Base-by-base conservation (phyloP, 441 rosid species). In the Aquilaria agallochum region DNA sequence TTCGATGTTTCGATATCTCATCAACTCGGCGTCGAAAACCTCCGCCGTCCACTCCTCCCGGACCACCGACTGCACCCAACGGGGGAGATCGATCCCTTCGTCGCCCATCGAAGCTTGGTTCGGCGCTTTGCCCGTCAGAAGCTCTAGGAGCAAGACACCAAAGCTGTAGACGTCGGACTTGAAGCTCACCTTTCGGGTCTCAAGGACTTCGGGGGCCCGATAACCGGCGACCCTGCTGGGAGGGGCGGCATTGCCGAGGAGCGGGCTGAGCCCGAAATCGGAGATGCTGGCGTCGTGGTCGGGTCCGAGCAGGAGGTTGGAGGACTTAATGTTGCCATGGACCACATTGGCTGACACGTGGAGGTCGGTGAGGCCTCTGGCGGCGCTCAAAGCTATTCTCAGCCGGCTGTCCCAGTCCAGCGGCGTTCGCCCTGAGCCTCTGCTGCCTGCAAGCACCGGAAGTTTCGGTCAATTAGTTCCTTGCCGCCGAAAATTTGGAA, bases 21-120 rank as follows among this genome's bases (percentile, higher is more conserved):
- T 85, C 11, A 94, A 68, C 81, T 94, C 98, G 55, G 86, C 93
- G 0, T 94, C 98, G 30, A 94, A 94, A 0, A 94, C 98, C 78
- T 89, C 98, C 0, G 98, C 97, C 6, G 98, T 94, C 98, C 98
- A 94, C 64, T 91, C 98, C 71, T 93, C 98, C 1, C 97, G 68
- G 1, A 93, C 98, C 48, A 93, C 97, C 0, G 98, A 93, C 62
- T 87, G 96, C 27, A 94, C 98, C 97, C 98, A 94, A 48, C 98
- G 65, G 0, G 97, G 98, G 61, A 94, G 72, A 74, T 94, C 98
- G 50, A 89, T 86, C 31, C 98, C 98, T 69, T 91, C 97, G 36
- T 94, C 97, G 0, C 96, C 96, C 30, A 94, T 67, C 1, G 97
- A 89, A 0, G 95, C 96, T 65, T 91, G 98, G 62, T 87, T 94